phyloP scores from a whole-genome alignment of 345 rosid genomes.

The Aegle marmelos region DNA sequence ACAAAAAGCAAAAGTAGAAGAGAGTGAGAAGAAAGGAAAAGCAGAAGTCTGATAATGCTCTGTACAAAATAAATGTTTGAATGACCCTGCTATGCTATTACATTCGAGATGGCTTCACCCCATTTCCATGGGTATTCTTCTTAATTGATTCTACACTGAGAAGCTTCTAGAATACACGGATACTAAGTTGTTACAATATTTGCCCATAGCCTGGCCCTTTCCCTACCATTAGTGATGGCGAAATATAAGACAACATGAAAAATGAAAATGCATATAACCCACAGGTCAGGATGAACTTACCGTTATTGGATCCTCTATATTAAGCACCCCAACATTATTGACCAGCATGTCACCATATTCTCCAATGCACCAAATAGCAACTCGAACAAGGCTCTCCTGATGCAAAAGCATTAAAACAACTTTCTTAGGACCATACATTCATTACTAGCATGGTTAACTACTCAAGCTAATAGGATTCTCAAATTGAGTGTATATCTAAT shows the following conservation, averaged over 20 bases:
- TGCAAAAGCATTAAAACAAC: constrained; percentile 23
- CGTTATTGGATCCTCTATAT: constrained; percentile 81
- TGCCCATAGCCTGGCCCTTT: background rate
- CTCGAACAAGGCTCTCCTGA: constrained; percentile 94
- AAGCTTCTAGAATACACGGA: background rate
- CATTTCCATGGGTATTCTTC: background rate
- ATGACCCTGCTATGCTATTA: background rate
- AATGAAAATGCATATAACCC: constrained; percentile 12
- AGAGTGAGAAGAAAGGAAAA: background rate
- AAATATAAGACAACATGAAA: constrained; percentile 2
- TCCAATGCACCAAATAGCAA: constrained; percentile 98
- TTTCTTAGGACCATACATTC: constrained; percentile 6
- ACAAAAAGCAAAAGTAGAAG: background rate
- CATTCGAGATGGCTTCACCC: background rate
- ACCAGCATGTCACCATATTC: constrained; percentile 97
- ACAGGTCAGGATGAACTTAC: constrained; percentile 45
- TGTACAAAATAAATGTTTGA: background rate
- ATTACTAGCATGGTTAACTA: constrained; percentile 14
- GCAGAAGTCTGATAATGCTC: background rate
- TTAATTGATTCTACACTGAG: background rate
- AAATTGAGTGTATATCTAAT: constrained; percentile 14
- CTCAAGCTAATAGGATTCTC: constrained; percentile 23
- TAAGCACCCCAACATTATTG: constrained; percentile 82
- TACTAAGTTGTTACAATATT: constrained; percentile 10
- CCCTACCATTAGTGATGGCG: background rate